Base-by-base conservation (phyloP, 2,329 filamentous ascomycete genomes). In the Aspergillus puulaauensis region DNA sequence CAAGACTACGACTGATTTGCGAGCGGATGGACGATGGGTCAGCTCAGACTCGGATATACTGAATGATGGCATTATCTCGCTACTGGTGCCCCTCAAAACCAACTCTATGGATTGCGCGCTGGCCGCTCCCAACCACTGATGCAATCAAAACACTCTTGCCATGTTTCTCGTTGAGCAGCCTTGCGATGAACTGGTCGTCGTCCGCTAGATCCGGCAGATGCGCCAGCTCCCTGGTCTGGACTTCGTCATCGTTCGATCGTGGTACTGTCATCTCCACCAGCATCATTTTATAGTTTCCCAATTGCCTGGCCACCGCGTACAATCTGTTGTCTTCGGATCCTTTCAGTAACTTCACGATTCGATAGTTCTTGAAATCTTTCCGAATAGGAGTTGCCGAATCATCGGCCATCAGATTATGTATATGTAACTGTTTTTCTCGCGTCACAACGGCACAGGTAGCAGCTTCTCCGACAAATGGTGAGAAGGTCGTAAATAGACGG, bases 351-450 rank as follows among this genome's bases (percentile, higher is more conserved):
- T 46, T 53, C n/a, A 45, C 11, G 7, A 53, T 12, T 33, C 51
- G 51, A 35, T 53, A 53, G 15, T 45, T 35, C 27, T 39, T 53
- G 40, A 53, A 37, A 21, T 53, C 51, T n/a, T 23, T 53, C 12
- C 27, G 9, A 23, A 23, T 45, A 24, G 41, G 23, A 23, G n/a
- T 23, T 14, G 24, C 43, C 5, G 24, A 17, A 8, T 35, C 27
- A n/a, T 39, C 51, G 2, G 23, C 24, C 17, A 19, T 33, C 9
- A 53, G n/a, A 17, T 45, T 31, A 7, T 39, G 39, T 33, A 53
- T 44, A 23, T 53, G 31, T 31, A 53, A 35, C 19, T 53, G 40
- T 12, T 44, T 45, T 24, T 53, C 51, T 15, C 40, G 4, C 2
- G 40, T 46, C 6, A 53, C 51, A 3, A 53, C 41, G 14, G 19